Evolutionary conservation across 2,329 filamentous ascomycete species (phyloP).

Genomic region (Fusarium irregulare): DNA sequence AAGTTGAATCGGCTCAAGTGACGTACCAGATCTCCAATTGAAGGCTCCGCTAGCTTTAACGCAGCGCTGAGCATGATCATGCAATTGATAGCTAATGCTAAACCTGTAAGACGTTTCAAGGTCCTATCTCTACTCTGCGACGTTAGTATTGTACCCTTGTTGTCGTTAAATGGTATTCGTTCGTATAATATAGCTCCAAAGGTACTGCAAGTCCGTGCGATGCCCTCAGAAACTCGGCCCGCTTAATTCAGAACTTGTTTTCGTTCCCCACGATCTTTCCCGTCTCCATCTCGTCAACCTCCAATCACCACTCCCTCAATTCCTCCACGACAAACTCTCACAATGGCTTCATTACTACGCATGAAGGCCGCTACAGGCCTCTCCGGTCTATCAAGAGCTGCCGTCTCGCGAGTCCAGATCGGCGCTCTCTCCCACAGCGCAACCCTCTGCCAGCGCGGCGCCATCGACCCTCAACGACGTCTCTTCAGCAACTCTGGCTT

Average conservation of each 20-base stretch:
- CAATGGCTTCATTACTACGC: constrained; percentile 42
- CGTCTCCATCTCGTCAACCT: background rate
- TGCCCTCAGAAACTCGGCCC: constrained; percentile 32
- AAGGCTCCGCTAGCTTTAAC: background rate
- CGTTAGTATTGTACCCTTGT: background rate
- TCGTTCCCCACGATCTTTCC: constrained; percentile 21
- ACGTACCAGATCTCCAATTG: constrained; percentile 5
- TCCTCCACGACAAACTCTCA: constrained; percentile 2
- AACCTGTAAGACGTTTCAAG: background rate
- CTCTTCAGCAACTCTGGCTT: constrained; percentile 37
- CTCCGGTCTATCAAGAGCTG: constrained; percentile 32
- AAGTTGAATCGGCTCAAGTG: background rate
- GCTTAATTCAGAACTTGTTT: constrained; percentile 37
- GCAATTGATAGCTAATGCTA: background rate
- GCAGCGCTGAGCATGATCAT: background rate
- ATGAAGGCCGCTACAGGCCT: constrained; percentile 40
- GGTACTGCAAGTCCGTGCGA: constrained; percentile 37
- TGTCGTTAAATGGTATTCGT: background rate
- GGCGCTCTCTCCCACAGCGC: constrained; percentile 36
- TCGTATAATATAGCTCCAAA: constrained; percentile 5
- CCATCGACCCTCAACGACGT: constrained; percentile 39
- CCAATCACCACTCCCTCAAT: constrained; percentile 4
- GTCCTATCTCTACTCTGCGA: background rate
- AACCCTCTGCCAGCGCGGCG: constrained; percentile 38
- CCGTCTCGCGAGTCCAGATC: constrained; percentile 27